Evolutionary conservation across 1,284 basidiomycete genomes (phyloP).

Genomic region (Mycosarcoma mackinlayi): DNA sequence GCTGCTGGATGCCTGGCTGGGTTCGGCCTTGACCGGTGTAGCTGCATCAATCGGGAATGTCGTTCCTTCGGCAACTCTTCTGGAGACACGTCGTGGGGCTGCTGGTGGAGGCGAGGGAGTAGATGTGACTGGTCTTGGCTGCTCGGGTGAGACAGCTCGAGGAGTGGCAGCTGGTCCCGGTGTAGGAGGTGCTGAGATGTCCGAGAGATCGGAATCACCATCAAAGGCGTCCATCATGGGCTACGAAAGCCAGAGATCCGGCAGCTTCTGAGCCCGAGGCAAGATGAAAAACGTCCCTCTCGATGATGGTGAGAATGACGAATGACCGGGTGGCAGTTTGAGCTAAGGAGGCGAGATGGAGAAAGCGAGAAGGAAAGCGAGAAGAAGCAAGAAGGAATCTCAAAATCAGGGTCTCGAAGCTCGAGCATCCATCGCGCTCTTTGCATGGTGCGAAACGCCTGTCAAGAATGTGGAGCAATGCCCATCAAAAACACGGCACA

Average conservation of each 20-base stretch:
- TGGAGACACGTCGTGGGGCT: slow-evolving; percentile 8
- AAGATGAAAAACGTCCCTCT: too few species aligned
- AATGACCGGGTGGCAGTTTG: too few species aligned
- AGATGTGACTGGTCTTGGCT: neutral
- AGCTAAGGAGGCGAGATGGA: neutral
- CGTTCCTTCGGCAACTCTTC: neutral
- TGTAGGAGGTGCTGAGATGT: slow-evolving; percentile 37
- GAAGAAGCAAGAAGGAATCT: neutral
- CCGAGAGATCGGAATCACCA: slow-evolving; percentile 41
- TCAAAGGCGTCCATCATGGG: slow-evolving; percentile 31
- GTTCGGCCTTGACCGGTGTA: slow-evolving; percentile 1
- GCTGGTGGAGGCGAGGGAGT: slow-evolving; percentile 2
- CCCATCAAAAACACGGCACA: neutral
- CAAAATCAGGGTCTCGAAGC: neutral
- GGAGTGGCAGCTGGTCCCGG: slow-evolving; percentile 28
- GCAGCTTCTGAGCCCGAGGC: too few species aligned
- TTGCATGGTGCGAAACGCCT: neutral
- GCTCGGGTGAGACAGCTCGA: slow-evolving; percentile 19
- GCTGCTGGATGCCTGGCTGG: neutral
- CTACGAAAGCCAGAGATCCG: too few species aligned
- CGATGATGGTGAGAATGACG: too few species aligned
- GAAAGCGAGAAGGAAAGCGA: neutral
- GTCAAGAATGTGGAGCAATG: neutral
- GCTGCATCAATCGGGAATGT: neutral
- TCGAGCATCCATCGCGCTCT: neutral